A percentile compares a stretch with the other conserved stretches of the same genome.
Conservation (phyloP, 2,329 filamentous ascomycete genomes). For the Colletotrichum chlorophyti region DNA sequence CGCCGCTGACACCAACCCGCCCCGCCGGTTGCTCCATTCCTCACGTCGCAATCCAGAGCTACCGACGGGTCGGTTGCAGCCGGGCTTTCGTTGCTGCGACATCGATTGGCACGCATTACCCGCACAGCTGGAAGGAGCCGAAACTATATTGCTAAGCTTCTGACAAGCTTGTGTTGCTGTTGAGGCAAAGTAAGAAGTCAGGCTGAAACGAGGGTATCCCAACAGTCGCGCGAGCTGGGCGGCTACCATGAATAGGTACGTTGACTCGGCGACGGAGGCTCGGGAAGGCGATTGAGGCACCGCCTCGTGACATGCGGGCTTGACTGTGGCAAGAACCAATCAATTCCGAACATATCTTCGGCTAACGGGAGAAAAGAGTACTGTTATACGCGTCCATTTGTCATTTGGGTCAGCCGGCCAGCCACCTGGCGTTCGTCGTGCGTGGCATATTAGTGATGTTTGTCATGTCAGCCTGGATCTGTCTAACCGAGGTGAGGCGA, state of each 20-base stretch:
- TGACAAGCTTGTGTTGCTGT: too few relatives aligned
- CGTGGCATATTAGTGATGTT: background rate
- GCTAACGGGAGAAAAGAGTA: too few relatives aligned
- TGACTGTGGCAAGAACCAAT: too few relatives aligned
- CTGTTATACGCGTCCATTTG: background rate
- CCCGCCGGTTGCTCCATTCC: too few relatives aligned
- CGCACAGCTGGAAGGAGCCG: background rate
- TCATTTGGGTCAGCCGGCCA: background rate
- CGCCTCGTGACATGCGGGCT: background rate
- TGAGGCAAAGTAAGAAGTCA: too few relatives aligned
- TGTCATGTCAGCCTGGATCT: background rate
- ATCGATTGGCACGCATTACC: too few relatives aligned
- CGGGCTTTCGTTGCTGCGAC: background rate
- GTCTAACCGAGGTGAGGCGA: background rate
- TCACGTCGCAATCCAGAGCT: too few relatives aligned
- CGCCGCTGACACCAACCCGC: too few relatives aligned
- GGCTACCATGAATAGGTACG: background rate
- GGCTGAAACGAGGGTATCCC: too few relatives aligned
- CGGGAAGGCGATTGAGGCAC: background rate
- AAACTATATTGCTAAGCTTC: background rate
- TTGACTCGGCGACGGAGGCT: too few relatives aligned
- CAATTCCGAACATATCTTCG: too few relatives aligned
- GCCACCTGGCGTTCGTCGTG: background rate
- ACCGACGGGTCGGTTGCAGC: background rate
- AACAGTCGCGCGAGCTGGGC: background rate